Base-by-base conservation (phyloP, 352 stramenopile species). In the Globisporangium emineosum region DNA sequence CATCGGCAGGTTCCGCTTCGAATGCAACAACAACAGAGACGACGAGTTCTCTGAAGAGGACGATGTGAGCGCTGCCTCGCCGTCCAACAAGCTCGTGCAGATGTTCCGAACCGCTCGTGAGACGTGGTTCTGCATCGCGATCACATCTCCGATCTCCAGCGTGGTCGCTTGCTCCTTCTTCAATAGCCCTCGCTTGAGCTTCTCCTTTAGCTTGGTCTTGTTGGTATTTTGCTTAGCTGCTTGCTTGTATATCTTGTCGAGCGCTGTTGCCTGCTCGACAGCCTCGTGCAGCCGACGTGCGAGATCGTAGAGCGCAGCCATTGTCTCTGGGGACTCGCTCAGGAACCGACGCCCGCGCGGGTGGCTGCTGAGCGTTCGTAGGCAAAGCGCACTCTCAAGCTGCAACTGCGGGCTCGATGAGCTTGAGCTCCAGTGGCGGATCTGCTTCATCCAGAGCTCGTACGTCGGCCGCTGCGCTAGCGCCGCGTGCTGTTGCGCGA, bases 371-470 rank as follows among this genome's bases (percentile, higher is more conserved):
- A 92, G 61, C 4, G 79, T 80, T 2, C 83, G 81, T 25, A 92
- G 47, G 45, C 83, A 89, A 32, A 60, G 67, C 8, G 80, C 74
- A 33, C 73, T 81, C 19, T 57, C 57, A 3, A 87, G 42, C 52
- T 88, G 77, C 17, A 91, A 66, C 9, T 37, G 13, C 17, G 57
- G 52, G 35, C 30, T 66, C 3, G 52, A 17, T 1, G 52, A 21
- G 8, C 52, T 42, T 25, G 13, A 29, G 32, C 69, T 64, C 80
- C 84, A 90, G 27, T 69, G 72, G 1, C 65, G 64, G 54, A 93
- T 73, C 50, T 83, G 75, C 47, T 87, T 71, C 75, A 91, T 81
- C 81, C 81, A 93, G 10, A 77, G 63, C 50, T 86, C 75, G 56
- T 89, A 88, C 2, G 78, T 76, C 5, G 79, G 71, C 35, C 52